phyloP scores from a whole-genome alignment of 768 basidiomycete species.

The Phaeolepiota aurea region DNA sequence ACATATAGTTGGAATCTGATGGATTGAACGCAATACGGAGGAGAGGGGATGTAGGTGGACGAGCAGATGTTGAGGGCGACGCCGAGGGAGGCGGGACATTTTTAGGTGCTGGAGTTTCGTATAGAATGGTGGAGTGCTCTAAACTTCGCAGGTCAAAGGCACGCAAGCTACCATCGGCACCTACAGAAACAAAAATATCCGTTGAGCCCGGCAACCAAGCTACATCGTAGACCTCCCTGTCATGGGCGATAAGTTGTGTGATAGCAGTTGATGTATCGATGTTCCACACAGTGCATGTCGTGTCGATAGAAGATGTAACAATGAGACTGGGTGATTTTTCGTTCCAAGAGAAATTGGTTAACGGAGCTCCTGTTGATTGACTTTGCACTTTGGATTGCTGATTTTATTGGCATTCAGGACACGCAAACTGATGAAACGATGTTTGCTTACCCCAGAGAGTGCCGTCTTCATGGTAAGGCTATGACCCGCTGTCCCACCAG shows the following conservation, averaged over 20 bases:
- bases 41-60: slow-evolving; percentile 73
- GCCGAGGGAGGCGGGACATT: slow-evolving; percentile 49
- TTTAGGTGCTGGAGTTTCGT: slow-evolving; percentile 85
- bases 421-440: slow-evolving; percentile 4
- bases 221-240: slow-evolving; percentile 93
- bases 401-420: no score
- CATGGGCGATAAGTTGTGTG: slow-evolving; percentile 96
- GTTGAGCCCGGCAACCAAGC: slow-evolving; percentile 97
- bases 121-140: slow-evolving; percentile 97
- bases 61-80: slow-evolving; percentile 50
- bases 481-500: slow-evolving; percentile 40
- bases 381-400: slow-evolving; percentile 89
- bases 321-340: slow-evolving; percentile 83
- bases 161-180: slow-evolving; percentile 92
- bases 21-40: slow-evolving; percentile 90
- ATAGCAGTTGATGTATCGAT: slow-evolving; percentile 89
- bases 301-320: slow-evolving; percentile 97
- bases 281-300: slow-evolving; percentile 99
- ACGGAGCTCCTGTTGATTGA: slow-evolving; percentile 75
- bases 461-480: slow-evolving; percentile 67
- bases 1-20: slow-evolving; percentile 89
- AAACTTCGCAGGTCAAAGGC: slow-evolving; percentile 95
- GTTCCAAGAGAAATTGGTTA: slow-evolving; percentile 98
- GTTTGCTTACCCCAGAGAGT: slow-evolving; percentile 63
- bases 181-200: slow-evolving; percentile 97